phyloP scores from a whole-genome alignment of 371 early-diverging fungal genomes.

The Apophysomyces elegans region DNA sequence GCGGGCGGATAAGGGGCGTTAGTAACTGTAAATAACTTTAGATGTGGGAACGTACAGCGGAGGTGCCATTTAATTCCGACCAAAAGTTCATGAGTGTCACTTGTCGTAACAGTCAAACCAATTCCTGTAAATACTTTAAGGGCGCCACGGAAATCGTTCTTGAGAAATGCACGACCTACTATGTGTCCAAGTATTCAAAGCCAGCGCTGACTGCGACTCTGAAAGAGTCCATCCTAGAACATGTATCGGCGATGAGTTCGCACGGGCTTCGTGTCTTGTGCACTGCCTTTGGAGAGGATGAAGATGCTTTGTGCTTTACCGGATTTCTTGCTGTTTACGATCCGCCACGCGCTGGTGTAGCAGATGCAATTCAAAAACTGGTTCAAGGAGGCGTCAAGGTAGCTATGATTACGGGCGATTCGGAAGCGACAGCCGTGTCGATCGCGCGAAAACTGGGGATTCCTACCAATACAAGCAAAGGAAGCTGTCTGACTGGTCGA shows the following conservation, averaged over 20 bases:
- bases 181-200: constrained; percentile 43
- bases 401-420: constrained; percentile 93
- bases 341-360: constrained; percentile 79
- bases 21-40: constrained; percentile 17
- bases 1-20: background rate
- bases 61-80: constrained; percentile 92
- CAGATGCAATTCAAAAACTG: constrained; percentile 64
- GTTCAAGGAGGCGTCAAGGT: constrained; percentile 79
- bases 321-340: constrained; percentile 88
- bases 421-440: constrained; percentile 79
- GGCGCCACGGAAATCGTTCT: constrained; percentile 79
- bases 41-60: constrained; percentile 66
- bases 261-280: constrained; percentile 90
- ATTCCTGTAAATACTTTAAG: constrained; percentile 61
- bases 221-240: constrained; percentile 53
- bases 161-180: constrained; percentile 67
- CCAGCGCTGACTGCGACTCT: constrained; percentile 51
- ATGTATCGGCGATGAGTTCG: constrained; percentile 73
- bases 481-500: constrained; percentile 69
- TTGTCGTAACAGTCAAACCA: constrained; percentile 37
- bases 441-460: constrained; percentile 83
- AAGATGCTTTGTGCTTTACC: constrained; percentile 67
- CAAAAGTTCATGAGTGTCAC: constrained; percentile 87
- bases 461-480: constrained; percentile 57
- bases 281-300: constrained; percentile 73